A percentile compares a stretch with the other conserved stretches of the same genome.
Conservation (phyloP, 2,329 filamentous ascomycete genomes). For the Cyphellophora europaea region DNA sequence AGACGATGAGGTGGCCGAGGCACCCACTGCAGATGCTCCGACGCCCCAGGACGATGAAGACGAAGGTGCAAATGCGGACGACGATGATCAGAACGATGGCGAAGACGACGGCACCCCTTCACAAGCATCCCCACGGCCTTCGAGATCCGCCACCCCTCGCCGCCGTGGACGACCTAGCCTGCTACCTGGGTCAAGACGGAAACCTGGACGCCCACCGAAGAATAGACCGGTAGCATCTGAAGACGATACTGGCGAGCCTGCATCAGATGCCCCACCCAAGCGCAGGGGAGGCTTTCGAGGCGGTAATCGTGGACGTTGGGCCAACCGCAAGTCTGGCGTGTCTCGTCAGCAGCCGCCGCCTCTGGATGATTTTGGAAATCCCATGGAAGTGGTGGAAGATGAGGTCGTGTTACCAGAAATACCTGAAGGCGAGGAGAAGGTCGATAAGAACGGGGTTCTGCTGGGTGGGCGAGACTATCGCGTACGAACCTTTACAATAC, state of each 20-base stretch:
- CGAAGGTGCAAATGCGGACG: slow-evolving; percentile 18
- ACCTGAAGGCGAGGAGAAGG: slow-evolving; percentile 80
- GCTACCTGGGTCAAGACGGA: slow-evolving; percentile 28
- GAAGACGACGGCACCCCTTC: slow-evolving; percentile 33
- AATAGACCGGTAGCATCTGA: slow-evolving; percentile 73
- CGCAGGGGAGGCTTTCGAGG: slow-evolving; percentile 56
- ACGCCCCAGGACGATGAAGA: slow-evolving; percentile 25
- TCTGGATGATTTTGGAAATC: slow-evolving; percentile 87
- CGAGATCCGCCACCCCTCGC: slow-evolving; percentile 41
- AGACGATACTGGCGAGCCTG: slow-evolving; percentile 36
- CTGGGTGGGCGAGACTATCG: slow-evolving; percentile 82
- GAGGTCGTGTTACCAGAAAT: slow-evolving; percentile 86
- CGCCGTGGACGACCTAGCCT: slow-evolving; percentile 42
- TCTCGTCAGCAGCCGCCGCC: slow-evolving; percentile 73
- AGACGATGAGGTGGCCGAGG: slow-evolving; percentile 36
- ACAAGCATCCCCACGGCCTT: slow-evolving; percentile 32
- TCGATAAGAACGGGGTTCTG: slow-evolving; percentile 79
- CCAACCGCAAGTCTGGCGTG: slow-evolving; percentile 60
- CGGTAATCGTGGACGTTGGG: slow-evolving; percentile 56
- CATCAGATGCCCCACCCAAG: slow-evolving; percentile 41
- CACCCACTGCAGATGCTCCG: slow-evolving; percentile 23
- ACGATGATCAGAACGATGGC: slow-evolving; percentile 30
- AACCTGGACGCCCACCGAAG: slow-evolving; percentile 79
- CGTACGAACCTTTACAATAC: slow-evolving; percentile 87
- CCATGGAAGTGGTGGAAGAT: slow-evolving; percentile 82